These are phyloP conservation scores for Diutina pseudorugosa DNA, from an alignment of 1,139 yeast genomes.

Conservation along the genomic window DNA sequence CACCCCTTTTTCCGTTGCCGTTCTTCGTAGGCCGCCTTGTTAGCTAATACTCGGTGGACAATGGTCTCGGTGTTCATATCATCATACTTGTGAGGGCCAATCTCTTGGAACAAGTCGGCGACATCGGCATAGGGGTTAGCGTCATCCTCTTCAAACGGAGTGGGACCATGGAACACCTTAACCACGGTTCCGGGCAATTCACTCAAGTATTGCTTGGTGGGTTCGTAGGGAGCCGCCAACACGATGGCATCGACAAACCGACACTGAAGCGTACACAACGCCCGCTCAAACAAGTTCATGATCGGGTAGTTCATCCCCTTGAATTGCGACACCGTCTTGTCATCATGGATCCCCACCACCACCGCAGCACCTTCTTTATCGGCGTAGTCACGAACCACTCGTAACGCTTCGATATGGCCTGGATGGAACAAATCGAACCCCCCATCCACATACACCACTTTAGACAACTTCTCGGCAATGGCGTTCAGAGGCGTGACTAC, in stretches of 20 bases:
- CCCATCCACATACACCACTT: slow-evolving; percentile 59
- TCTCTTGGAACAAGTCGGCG: slow-evolving; percentile 15
- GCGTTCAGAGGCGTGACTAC: slow-evolving; percentile 24
- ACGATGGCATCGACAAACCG: slow-evolving; percentile 69
- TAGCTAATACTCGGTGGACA: slow-evolving; percentile 53
- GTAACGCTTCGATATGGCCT: slow-evolving; percentile 72
- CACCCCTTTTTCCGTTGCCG: slow-evolving; percentile 72
- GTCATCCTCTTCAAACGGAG: slow-evolving; percentile 17
- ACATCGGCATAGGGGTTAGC: slow-evolving; percentile 29
- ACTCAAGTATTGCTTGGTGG: slow-evolving; percentile 27
- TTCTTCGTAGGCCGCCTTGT: slow-evolving; percentile 61
- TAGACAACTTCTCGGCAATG: slow-evolving; percentile 16
- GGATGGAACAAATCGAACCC: slow-evolving; percentile 89
- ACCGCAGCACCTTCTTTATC: slow-evolving; percentile 30
- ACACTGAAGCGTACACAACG: slow-evolving; percentile 82
- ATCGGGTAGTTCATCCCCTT: slow-evolving; percentile 69
- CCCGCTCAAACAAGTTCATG: slow-evolving; percentile 79
- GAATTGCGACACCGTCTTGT: slow-evolving; percentile 39
- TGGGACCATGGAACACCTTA: slow-evolving; percentile 55
- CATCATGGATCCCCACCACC: slow-evolving; percentile 63
- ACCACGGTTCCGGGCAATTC: slow-evolving; percentile 27
- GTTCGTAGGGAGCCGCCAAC: slow-evolving; percentile 53
- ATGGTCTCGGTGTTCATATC: slow-evolving; percentile 52
- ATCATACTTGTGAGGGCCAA: slow-evolving; percentile 47
- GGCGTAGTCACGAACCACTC: slow-evolving; percentile 29